These are phyloP conservation scores for Nitzschia putrida DNA, from an alignment of 108 stramenopile species.

Conservation along the genomic window DNA sequence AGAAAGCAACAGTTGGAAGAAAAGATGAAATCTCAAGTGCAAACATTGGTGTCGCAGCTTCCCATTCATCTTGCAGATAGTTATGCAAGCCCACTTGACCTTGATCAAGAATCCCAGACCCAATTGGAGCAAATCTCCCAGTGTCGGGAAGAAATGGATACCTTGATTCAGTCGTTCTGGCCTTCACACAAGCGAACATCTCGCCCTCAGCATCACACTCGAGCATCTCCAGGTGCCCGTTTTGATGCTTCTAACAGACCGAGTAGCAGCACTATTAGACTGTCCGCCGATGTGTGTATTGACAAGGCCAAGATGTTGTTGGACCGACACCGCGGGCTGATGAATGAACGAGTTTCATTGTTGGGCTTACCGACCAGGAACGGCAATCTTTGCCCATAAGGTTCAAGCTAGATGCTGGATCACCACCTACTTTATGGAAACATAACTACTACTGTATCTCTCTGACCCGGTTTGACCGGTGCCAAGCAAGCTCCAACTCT, in stretches of 20 bases:
- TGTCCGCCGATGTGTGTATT: neutral
- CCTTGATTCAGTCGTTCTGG: constrained; percentile 9
- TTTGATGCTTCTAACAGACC: too few relatives aligned
- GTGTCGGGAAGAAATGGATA: constrained; percentile 2
- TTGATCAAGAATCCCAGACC: neutral
- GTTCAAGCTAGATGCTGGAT: too few relatives aligned
- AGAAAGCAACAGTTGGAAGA: too few relatives aligned
- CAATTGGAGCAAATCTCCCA: neutral
- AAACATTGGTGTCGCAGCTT: neutral
- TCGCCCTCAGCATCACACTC: too few relatives aligned
- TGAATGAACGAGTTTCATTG: neutral
- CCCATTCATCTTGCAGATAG: constrained; percentile 5
- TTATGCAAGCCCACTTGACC: constrained; percentile 7
- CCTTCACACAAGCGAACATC: neutral
- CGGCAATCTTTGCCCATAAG: too few relatives aligned
- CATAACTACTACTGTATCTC: too few relatives aligned
- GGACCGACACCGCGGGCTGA: neutral
- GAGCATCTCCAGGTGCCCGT: too few relatives aligned
- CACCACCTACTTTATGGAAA: too few relatives aligned
- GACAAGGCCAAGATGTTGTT: neutral
- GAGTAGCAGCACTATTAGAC: too few relatives aligned
- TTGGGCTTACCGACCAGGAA: constrained; percentile 1
- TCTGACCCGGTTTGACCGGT: too few relatives aligned
- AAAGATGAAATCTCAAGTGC: neutral
- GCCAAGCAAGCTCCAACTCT: too few relatives aligned